Percentiles rank a stretch among this genome's conserved stretches.
phyloP scores from a whole-genome alignment of 2,329 filamentous ascomycete genomes.

The Penicillium sp. region DNA sequence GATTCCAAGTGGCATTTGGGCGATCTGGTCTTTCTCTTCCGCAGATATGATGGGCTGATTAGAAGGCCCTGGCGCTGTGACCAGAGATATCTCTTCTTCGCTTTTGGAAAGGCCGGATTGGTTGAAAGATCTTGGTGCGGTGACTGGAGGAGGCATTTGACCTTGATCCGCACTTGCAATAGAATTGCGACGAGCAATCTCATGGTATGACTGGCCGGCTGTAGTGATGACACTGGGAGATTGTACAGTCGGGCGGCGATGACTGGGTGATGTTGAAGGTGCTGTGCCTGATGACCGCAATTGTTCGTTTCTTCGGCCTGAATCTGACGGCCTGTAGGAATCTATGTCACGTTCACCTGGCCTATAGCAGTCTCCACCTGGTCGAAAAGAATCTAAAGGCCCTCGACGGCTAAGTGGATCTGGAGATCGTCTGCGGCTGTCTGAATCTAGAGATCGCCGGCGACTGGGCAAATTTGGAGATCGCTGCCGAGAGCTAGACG shows the following conservation, averaged over 20 bases:
- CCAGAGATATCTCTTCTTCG: too few relatives aligned
- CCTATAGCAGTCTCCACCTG: not conserved
- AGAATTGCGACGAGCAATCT: not conserved
- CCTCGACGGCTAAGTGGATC: not conserved
- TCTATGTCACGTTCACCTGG: not conserved
- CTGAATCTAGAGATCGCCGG: not conserved
- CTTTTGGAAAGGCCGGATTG: not conserved
- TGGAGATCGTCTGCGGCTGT: not conserved
- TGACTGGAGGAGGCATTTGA: not conserved
- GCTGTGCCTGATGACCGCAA: not conserved
- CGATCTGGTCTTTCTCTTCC: slow-evolving; percentile 3
- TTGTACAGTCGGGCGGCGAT: not conserved
- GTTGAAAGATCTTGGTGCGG: not conserved
- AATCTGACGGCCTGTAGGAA: not conserved
- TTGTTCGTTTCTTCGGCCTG: not conserved
- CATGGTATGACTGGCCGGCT: not conserved
- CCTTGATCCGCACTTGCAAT: not conserved
- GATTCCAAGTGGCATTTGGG: slow-evolving; percentile 6
- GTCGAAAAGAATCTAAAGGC: not conserved
- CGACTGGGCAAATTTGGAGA: not conserved
- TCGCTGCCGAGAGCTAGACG: not conserved
- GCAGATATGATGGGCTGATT: not conserved
- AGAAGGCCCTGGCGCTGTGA: not conserved
- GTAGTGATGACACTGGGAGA: not conserved
- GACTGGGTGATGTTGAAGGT: not conserved